These are phyloP conservation scores for Wickerhamiella nectarea DNA, from an alignment of 805 yeast species.

Conservation along the genomic window DNA sequence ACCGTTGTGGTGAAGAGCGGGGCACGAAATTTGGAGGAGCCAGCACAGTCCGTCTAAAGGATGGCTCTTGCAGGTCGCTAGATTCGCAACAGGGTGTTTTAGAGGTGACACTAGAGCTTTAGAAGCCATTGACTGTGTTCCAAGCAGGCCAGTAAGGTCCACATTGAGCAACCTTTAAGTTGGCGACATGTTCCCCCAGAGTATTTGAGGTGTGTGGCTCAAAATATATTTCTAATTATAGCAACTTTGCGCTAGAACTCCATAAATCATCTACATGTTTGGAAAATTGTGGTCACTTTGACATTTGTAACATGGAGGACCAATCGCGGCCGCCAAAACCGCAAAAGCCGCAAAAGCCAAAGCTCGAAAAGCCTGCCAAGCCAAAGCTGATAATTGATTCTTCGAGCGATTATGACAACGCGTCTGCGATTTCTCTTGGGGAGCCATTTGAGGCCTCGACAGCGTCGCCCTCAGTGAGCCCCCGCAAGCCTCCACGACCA, in stretches of 20 bases:
- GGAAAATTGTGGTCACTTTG: too few species aligned
- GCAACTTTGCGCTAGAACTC: too few species aligned
- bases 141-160: too few species aligned
- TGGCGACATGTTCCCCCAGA: too few species aligned
- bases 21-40: slow-evolving; percentile 12
- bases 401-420: not conserved
- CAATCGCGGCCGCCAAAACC: not conserved
- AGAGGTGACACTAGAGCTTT: not conserved
- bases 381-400: not conserved
- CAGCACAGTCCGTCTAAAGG: slow-evolving; percentile 14
- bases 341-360: slow-evolving; percentile 1
- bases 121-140: too few species aligned
- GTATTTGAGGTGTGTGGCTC: too few species aligned
- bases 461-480: not conserved
- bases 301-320: not conserved
- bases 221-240: too few species aligned
- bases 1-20: slow-evolving; percentile 2
- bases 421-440: not conserved
- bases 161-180: too few species aligned
- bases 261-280: too few species aligned
- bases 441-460: not conserved
- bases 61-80: not conserved
- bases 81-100: not conserved
- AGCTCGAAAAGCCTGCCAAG: not conserved
- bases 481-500: slow-evolving; percentile 1